phyloP scores from a whole-genome alignment of 805 yeast species.

The Kodamaea restingae region DNA sequence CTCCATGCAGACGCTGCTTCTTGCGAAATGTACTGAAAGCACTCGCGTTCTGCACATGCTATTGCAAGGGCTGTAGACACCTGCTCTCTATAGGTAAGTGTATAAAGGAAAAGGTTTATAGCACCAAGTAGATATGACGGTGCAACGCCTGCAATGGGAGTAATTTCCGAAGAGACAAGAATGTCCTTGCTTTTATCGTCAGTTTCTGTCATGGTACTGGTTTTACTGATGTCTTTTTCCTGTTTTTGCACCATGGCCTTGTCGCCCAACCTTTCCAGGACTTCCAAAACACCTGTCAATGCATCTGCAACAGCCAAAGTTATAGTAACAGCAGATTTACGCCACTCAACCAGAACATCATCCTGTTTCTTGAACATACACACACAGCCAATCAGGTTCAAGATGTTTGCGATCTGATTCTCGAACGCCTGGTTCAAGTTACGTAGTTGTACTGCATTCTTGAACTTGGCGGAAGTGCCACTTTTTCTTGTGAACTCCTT shows the following conservation, averaged over 20 bases:
- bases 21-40: conserved; percentile 34
- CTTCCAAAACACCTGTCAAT: conserved; percentile 22
- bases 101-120: conserved; percentile 26
- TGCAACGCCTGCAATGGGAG: neutral
- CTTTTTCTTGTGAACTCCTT: conserved; percentile 47
- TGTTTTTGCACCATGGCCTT: too few relatives aligned
- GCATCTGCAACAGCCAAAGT: conserved; percentile 29
- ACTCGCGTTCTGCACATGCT: conserved; percentile 50
- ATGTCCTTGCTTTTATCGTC: too few relatives aligned
- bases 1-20: conserved; percentile 21
- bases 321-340: conserved; percentile 40
- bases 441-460: conserved; percentile 57
- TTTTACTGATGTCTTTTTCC: too few relatives aligned
- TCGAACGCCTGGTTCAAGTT: conserved; percentile 48
- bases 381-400: conserved; percentile 42
- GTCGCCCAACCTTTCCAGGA: neutral
- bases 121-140: conserved; percentile 1
- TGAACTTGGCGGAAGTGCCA: conserved; percentile 53
- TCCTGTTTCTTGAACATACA: conserved; percentile 50
- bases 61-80: conserved; percentile 40
- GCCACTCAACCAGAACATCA: conserved; percentile 23
- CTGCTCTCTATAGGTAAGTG: conserved; percentile 21
- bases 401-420: conserved; percentile 37
- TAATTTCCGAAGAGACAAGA: neutral
- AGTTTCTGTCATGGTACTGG: too few relatives aligned